Evolutionary conservation across 2,329 filamentous ascomycete genomes (phyloP), one percentile per base, ranked within the genome.

Genomic region (Colletotrichum sp.): DNA sequence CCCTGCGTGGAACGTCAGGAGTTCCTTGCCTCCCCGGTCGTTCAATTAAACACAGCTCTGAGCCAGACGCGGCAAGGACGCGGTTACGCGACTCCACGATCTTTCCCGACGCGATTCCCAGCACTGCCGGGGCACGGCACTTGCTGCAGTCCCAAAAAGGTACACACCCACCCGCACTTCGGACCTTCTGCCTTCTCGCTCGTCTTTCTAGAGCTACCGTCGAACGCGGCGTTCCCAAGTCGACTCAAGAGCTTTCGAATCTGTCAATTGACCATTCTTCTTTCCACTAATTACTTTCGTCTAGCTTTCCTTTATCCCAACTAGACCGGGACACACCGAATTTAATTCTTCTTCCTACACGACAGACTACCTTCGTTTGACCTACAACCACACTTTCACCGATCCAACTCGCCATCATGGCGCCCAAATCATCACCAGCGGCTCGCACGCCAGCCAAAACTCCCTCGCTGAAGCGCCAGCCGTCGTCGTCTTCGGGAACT

Each of bases 371-470:
- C 7, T 32, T 59, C 26, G 21, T 26, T 59, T 30, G 55, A 26
- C 55, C 55, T 28, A 16, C 24, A 26, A 26, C 24, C 55, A 7
- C 21, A 59, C 55, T 26, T 16, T 26, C 26, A 59, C 39, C 52
- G 18, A 18, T 14, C 16, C 21, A 28, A 14, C 16, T 30, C 43
- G n/a, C 13, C 14, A 59, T 60, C 28, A 78, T 77, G 77, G 76
- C 36, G 21, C 69, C 71, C 14, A 83, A 78, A 64, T 57, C 78
- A 18, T 75, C 80, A 21, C 71, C 79, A 7, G 77, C 79, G 43
- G 82, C 82, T 39, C 83, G 84, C 65, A 86, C 85, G 36, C 84
- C 85, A 32, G 82, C 84, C 43, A 84, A 81, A 78, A 80, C 83
- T 26, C 76, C 82, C 28, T 76, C 82, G 24, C 78, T 77, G 43